Evolutionary conservation across 305 asterid genomes (phyloP).

Genomic region (Fraxinus floribunda): DNA sequence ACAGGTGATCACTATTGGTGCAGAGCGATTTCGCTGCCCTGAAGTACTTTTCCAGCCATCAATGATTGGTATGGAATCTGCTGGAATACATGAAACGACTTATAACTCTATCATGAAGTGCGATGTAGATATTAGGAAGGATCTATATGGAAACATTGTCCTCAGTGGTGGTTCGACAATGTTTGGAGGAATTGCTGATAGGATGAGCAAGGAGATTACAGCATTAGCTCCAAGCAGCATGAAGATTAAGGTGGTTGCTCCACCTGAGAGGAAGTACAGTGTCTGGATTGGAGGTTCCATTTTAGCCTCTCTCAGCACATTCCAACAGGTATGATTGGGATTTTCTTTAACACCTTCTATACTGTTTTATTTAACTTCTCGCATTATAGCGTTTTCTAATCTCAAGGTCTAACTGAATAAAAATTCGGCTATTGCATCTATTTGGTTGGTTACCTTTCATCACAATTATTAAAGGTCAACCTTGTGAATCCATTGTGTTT

Average conservation of each 20-base stretch:
- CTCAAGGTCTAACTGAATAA: not conserved
- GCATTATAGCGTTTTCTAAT: not conserved
- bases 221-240: conserved; percentile 62
- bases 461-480: not conserved
- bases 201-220: conserved; percentile 61
- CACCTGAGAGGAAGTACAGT: conserved; percentile 55
- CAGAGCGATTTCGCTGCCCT: conserved; percentile 74
- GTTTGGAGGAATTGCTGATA: conserved; percentile 52
- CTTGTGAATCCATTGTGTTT: not conserved
- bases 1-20: conserved; percentile 78
- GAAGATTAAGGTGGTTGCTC: conserved; percentile 59
- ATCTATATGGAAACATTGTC: conserved; percentile 68
- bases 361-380: not conserved
- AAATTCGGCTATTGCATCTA: not conserved
- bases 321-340: conserved; percentile 47
- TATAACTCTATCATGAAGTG: conserved; percentile 75
- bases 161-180: conserved; percentile 70
- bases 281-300: conserved; percentile 59
- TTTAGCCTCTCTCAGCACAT: conserved; percentile 57
- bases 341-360: not conserved
- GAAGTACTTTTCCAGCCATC: conserved; percentile 91
- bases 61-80: conserved; percentile 81
- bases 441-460: not conserved
- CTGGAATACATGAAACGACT: conserved; percentile 75
- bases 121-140: conserved; percentile 68